Base-by-base conservation (phyloP, 106 monocot species). In the Dendrobium nobile region DNA sequence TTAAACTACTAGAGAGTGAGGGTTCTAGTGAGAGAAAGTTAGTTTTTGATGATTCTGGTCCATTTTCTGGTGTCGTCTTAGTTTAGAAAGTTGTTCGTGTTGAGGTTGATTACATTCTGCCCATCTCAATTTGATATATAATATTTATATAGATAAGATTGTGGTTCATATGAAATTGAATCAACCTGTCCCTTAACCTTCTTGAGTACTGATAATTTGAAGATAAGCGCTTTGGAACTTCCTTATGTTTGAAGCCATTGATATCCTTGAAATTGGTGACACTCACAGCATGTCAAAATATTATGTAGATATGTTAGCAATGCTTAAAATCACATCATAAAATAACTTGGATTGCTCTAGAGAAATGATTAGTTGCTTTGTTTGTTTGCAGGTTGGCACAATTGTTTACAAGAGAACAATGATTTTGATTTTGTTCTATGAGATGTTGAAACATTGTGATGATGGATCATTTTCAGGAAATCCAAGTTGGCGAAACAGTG, bases 221-320 rank as follows among this genome's bases (percentile, higher is more conserved):
- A 95, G 96, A 93, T 96, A 89, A 93, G 87, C 75, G 87, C 90
- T n/a, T 42, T 89, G 41, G 80, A 86, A 41, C 54, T 73, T 10
- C 84, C 93, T 0, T 91, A 86, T 79, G 81, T 28, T 77, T 0
- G 96, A 96, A 48, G 77, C 16, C 64, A 75, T 67, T 28, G 96
- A 96, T 78, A 72, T 87, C 9, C 91, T 93, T 26, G 96, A 91
- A 76, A 91, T 88, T 0, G 91, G 88, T 0, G 81, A 84, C 22
- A 87, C 77, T 4, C 77, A 80, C 67, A 93, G 96, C 80, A 79
- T 93, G 84, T 79, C 87, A 5, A 88, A 72, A 56, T 88, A 90
- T 47, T 75, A 84, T 9, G 80, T 93, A 7, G 86, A 90, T 15
- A 85, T 83, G 75, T 81, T 96, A 40, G 84, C 85, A 22, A 93